Conservation (phyloP, 805 yeast species). For the Starmera caribaea region DNA sequence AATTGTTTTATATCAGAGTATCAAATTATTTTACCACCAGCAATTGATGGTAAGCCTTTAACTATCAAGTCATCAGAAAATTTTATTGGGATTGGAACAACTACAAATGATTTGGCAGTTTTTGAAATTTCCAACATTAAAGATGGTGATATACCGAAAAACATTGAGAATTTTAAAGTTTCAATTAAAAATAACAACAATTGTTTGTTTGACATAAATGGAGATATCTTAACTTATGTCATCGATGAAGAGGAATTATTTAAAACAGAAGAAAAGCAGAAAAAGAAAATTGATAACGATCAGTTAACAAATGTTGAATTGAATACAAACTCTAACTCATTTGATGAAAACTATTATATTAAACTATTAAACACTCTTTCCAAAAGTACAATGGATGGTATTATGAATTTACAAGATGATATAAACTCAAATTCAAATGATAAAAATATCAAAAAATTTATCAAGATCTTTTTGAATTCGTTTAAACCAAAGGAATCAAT, state of each 20-base stretch:
- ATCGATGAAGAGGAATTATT: constrained; percentile 10
- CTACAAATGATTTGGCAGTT: constrained; percentile 19
- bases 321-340: no score
- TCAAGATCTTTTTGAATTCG: constrained; percentile 1
- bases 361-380: constrained; percentile 36
- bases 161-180: constrained; percentile 9
- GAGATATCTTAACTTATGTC: constrained; percentile 31
- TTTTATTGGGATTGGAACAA: constrained; percentile 18
- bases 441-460: constrained; percentile 4
- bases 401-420: constrained; percentile 37
- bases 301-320: constrained; percentile 4
- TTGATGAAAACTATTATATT: constrained; percentile 4
- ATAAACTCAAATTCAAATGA: constrained; percentile 6
- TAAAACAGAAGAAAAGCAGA: not conserved
- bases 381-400: constrained; percentile 41
- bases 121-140: constrained; percentile 16
- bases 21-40: constrained; percentile 18
- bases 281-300: not conserved
- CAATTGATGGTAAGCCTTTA: constrained; percentile 17
- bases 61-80: constrained; percentile 9
- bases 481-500: constrained; percentile 17
- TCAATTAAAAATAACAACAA: constrained; percentile 25
- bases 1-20: not conserved
- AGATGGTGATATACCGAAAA: constrained; percentile 7
- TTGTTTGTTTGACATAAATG: constrained; percentile 31